Evolutionary conservation across 495 filamentous ascomycete species (phyloP).

Genomic region (Hyaloscypha finlandica): DNA sequence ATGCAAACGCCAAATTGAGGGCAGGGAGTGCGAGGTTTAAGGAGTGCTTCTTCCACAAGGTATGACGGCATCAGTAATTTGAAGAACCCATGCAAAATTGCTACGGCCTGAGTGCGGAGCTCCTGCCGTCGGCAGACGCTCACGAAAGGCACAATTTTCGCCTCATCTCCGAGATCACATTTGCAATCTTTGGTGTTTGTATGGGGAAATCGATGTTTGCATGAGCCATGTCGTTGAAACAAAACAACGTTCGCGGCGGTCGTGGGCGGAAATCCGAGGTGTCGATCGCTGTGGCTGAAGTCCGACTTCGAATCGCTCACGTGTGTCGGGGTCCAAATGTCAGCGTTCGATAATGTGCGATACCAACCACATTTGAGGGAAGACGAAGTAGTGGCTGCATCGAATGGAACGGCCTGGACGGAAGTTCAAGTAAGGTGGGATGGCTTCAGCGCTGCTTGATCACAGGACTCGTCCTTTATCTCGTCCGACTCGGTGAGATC

Average conservation of each 20-base stretch:
- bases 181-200: conserved; percentile 4
- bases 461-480: not conserved
- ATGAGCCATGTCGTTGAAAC: not conserved
- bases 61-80: conserved; percentile 9
- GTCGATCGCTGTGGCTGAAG: not conserved
- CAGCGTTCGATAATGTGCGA: too few relatives aligned
- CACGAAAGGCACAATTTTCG: not conserved
- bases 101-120: conserved; percentile 3
- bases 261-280: not conserved
- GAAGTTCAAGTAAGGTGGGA: too few relatives aligned
- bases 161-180: conserved; percentile 5
- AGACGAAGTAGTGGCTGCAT: not conserved
- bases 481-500: not conserved
- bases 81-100: conserved; percentile 2
- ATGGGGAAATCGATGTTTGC: not conserved
- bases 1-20: not conserved
- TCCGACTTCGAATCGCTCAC: not conserved
- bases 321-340: not conserved
- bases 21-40: not conserved
- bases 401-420: not conserved
- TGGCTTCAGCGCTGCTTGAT: not conserved
- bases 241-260: not conserved
- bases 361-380: not conserved
- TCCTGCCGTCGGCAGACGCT: not conserved
- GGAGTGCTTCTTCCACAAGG: conserved; percentile 1